These are phyloP conservation scores for Oryza officinalis DNA, from an alignment of 176 grass and related monocot species.

Conservation along the genomic window DNA sequence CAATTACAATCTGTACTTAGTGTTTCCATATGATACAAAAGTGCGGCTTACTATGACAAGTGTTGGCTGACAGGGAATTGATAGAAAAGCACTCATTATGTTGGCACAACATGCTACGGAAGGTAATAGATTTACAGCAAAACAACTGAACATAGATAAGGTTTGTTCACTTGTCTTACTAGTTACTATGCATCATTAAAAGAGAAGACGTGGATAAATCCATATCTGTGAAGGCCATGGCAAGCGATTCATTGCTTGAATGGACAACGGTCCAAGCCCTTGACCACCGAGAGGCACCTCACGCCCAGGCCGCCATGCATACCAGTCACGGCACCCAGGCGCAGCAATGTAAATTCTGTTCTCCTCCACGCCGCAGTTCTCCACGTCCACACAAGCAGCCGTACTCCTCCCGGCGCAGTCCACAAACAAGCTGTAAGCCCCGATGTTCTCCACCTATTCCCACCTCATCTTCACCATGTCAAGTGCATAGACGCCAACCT, in stretches of 20 bases:
- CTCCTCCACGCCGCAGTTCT: constrained; percentile 30
- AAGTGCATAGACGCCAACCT: constrained; percentile 35
- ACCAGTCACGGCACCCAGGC: constrained; percentile 3
- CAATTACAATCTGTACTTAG: neutral
- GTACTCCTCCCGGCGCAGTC: constrained; percentile 26
- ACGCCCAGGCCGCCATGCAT: constrained; percentile 9
- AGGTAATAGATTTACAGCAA: neutral
- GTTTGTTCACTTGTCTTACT: neutral
- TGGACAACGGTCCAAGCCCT: neutral
- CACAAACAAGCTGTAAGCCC: constrained; percentile 43
- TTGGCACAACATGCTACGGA: neutral
- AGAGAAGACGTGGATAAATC: constrained; percentile 41
- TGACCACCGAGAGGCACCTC: neutral
- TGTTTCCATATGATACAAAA: neutral
- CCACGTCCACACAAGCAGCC: constrained; percentile 20
- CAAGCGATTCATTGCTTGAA: neutral
- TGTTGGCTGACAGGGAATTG: neutral
- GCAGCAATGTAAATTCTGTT: constrained; percentile 30
- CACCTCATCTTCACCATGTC: constrained; percentile 42
- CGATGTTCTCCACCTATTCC: constrained; percentile 39
- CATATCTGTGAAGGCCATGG: constrained; percentile 29
- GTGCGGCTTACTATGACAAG: neutral
- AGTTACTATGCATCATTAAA: constrained; percentile 21
- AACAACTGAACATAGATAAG: neutral
- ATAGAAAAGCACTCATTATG: neutral